Conservation (phyloP, 768 basidiomycete genomes). For the Suillus bovinus region DNA sequence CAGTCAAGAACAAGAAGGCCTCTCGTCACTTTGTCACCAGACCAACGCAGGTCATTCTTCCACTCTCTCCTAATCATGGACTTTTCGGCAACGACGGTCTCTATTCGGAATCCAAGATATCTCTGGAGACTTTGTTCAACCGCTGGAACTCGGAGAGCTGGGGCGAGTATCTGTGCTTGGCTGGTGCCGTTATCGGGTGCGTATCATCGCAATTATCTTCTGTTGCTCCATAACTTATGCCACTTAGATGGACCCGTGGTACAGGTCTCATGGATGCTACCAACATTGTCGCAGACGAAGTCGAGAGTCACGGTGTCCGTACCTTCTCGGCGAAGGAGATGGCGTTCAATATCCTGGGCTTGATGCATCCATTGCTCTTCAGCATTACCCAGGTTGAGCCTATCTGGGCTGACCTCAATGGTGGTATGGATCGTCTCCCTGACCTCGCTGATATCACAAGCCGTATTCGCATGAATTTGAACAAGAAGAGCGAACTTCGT, state of each 20-base stretch:
- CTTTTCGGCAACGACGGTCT: constrained; percentile 97
- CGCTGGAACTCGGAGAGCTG: constrained; percentile 98
- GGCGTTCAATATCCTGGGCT: constrained; percentile 99
- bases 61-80: constrained; percentile 97
- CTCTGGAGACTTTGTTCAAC: constrained; percentile 96
- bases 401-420: constrained; percentile 98
- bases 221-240: constrained; percentile 12
- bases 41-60: constrained; percentile 97
- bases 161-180: constrained; percentile 98
- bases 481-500: constrained; percentile 88
- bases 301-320: constrained; percentile 90
- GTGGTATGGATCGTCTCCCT: constrained; percentile 96
- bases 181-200: constrained; percentile 97
- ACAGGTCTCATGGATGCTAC: constrained; percentile 97
- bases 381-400: constrained; percentile 99
- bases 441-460: constrained; percentile 91
- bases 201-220: constrained; percentile 24
- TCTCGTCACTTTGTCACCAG: constrained; percentile 95
- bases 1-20: constrained; percentile 98
- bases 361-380: constrained; percentile 99
- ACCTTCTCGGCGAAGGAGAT: constrained; percentile 99
- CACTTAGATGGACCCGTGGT: constrained; percentile 89
- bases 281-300: constrained; percentile 90
- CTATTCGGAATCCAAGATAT: constrained; percentile 98
- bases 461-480: constrained; percentile 79